These are phyloP conservation scores for Nepenthes gracilis DNA, from an alignment of 148 eudicot species.

Conservation along the genomic window DNA sequence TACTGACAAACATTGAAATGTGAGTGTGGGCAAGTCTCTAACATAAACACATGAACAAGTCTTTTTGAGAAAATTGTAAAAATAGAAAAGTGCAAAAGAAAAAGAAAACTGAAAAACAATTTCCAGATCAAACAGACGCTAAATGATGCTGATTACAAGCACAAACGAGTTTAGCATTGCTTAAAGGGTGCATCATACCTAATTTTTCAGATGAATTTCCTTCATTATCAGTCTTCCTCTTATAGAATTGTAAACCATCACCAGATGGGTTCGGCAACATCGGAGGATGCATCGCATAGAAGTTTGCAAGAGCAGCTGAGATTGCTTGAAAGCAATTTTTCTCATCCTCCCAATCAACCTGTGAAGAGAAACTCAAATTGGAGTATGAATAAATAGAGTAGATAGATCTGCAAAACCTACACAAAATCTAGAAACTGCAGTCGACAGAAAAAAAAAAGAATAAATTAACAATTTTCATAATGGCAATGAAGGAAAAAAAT, in stretches of 20 bases:
- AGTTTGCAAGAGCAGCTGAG: slow-evolving; percentile 84
- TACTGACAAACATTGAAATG: too few relatives aligned
- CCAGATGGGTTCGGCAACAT: slow-evolving; percentile 92
- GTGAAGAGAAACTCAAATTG: slow-evolving; percentile 13
- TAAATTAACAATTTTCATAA: too few relatives aligned
- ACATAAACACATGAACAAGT: too few relatives aligned
- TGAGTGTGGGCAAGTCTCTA: too few relatives aligned
- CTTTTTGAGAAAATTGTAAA: too few relatives aligned
- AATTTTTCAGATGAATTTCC: slow-evolving; percentile 15
- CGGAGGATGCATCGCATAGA: slow-evolving; percentile 96
- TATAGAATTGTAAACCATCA: slow-evolving; percentile 55
- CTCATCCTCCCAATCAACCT: slow-evolving; percentile 96
- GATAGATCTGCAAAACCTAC: neutral
- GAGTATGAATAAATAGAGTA: neutral
- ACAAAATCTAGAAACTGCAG: neutral
- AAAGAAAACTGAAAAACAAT: too few relatives aligned
- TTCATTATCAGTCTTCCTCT: slow-evolving; percentile 30
- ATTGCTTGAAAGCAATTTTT: slow-evolving; percentile 80
- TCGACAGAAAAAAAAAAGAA: neutral
- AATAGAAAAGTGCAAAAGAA: too few relatives aligned
- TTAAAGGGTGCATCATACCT: slow-evolving; percentile 23
- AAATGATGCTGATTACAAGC: too few relatives aligned
- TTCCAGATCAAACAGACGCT: too few relatives aligned
- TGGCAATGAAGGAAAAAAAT: neutral
- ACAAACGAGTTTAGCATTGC: too few relatives aligned